These are phyloP conservation scores for Linnemannia zychae DNA, from an alignment of 192 early-diverging fungal genomes.

Conservation along the genomic window DNA sequence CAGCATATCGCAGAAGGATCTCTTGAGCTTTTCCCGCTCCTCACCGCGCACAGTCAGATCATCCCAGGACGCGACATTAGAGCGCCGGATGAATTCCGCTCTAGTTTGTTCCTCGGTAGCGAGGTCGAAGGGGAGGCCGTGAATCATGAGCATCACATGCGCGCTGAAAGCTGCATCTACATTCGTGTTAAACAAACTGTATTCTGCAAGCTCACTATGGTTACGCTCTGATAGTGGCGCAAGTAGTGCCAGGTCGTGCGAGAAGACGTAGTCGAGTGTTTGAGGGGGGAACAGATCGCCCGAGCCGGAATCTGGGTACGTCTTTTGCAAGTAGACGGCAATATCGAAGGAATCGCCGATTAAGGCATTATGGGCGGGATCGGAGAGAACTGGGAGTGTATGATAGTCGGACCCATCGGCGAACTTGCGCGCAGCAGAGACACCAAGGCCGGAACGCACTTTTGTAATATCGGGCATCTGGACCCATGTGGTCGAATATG, in stretches of 20 bases:
- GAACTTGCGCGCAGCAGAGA: slow-evolving; percentile 42
- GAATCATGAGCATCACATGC: slow-evolving; percentile 29
- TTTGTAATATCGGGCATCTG: slow-evolving; percentile 34
- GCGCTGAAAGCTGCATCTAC: slow-evolving; percentile 45
- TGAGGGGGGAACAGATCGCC: slow-evolving; percentile 52
- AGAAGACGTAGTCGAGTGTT: slow-evolving; percentile 55
- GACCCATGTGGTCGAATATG: slow-evolving; percentile 51
- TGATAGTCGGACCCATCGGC: slow-evolving; percentile 38
- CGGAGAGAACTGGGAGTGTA: slow-evolving; percentile 44
- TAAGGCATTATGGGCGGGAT: slow-evolving; percentile 26
- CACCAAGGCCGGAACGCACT: slow-evolving; percentile 39
- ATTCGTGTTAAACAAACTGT: slow-evolving; percentile 32
- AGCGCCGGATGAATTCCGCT: slow-evolving; percentile 40
- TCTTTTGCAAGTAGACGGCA: slow-evolving; percentile 46
- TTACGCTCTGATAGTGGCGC: slow-evolving; percentile 52
- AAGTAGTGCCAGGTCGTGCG: slow-evolving; percentile 14
- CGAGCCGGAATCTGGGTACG: slow-evolving; percentile 39
- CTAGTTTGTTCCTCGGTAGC: slow-evolving; percentile 21
- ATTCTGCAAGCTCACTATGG: slow-evolving; percentile 23
- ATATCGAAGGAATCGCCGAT: slow-evolving; percentile 55
- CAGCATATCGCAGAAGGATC: slow-evolving; percentile 41
- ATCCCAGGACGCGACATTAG: slow-evolving; percentile 33
- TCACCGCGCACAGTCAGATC: slow-evolving; percentile 40
- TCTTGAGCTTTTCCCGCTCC: slow-evolving; percentile 34
- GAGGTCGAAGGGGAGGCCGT: slow-evolving; percentile 45